Percentiles rank a stretch among this genome's conserved stretches.
These are phyloP conservation scores for Acrocalymma vagum DNA, from an alignment of 2,329 filamentous ascomycete species.

Conservation along the genomic window DNA sequence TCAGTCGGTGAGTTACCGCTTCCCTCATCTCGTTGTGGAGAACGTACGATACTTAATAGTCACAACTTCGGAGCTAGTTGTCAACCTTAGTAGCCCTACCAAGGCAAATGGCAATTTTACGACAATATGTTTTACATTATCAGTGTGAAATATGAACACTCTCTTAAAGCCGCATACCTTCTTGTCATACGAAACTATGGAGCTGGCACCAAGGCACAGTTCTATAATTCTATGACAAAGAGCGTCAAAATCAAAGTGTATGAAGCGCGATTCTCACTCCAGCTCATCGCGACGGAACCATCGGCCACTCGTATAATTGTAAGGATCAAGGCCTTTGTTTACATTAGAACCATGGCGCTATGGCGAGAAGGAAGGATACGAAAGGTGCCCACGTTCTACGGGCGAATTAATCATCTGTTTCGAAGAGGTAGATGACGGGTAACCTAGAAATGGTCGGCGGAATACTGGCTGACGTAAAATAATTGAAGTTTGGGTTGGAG, in stretches of 20 bases:
- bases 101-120: constrained; percentile 52
- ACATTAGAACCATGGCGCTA: constrained; percentile 7
- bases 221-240: constrained; percentile 48
- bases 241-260: constrained; percentile 52
- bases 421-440: constrained; percentile 13
- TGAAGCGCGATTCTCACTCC: constrained; percentile 45
- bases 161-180: constrained; percentile 56
- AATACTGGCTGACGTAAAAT: constrained; percentile 8
- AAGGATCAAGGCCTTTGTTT: constrained; percentile 22
- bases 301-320: constrained; percentile 34
- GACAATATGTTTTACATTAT: constrained; percentile 49
- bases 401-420: constrained; percentile 11
- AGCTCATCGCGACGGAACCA: constrained; percentile 49
- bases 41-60: constrained; percentile 53
- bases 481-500: constrained; percentile 12
- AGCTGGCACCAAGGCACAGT: constrained; percentile 45
- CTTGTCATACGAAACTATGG: constrained; percentile 49
- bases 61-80: constrained; percentile 55
- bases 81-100: constrained; percentile 47
- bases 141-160: constrained; percentile 52
- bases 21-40: constrained; percentile 11
- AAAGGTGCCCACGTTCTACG: constrained; percentile 10
- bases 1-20: constrained; percentile 18
- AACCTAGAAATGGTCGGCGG: constrained; percentile 11
- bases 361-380: constrained; percentile 9